Conservation (phyloP, 371 early-diverging fungal species). For the Mucor sp. region DNA sequence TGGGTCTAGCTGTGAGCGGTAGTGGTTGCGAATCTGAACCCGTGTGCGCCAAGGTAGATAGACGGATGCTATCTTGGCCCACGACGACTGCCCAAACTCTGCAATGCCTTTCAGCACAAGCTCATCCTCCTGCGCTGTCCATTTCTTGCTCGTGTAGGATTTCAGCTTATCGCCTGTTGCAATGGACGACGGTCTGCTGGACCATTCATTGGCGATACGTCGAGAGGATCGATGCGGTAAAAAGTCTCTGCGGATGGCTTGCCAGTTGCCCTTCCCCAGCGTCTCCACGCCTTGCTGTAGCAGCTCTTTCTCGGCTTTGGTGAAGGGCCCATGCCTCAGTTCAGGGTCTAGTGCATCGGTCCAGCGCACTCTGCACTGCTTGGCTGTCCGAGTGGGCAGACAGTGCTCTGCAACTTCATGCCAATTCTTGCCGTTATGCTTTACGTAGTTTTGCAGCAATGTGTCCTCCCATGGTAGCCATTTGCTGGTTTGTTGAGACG, state of each 20-base stretch:
- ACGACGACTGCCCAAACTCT: slow-evolving; percentile 19
- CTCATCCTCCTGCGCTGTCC: slow-evolving; percentile 41
- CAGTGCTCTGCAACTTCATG: slow-evolving; percentile 30
- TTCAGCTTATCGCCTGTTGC: background rate
- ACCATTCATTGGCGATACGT: slow-evolving; percentile 31
- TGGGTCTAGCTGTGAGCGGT: slow-evolving; percentile 15
- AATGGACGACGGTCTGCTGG: background rate
- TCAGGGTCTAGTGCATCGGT: slow-evolving; percentile 23
- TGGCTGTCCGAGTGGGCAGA: slow-evolving; percentile 35
- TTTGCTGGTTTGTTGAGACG: background rate
- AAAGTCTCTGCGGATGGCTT: slow-evolving; percentile 18
- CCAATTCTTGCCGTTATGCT: slow-evolving; percentile 39
- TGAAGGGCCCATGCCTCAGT: slow-evolving; percentile 32
- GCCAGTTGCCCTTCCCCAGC: slow-evolving; percentile 30
- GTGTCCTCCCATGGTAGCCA: slow-evolving; percentile 50
- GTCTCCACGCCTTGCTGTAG: slow-evolving; percentile 19
- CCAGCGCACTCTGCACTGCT: slow-evolving; percentile 30
- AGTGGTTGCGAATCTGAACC: slow-evolving; percentile 19
- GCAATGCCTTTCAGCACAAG: slow-evolving; percentile 24
- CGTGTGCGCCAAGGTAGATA: slow-evolving; percentile 30
- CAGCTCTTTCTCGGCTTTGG: slow-evolving; percentile 15
- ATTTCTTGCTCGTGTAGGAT: background rate
- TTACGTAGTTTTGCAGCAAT: slow-evolving; percentile 29
- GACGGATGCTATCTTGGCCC: slow-evolving; percentile 26
- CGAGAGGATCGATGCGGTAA: slow-evolving; percentile 36